These are phyloP conservation scores for Nakazawaea wyomingensis DNA, from an alignment of 805 yeast species.

Conservation along the genomic window DNA sequence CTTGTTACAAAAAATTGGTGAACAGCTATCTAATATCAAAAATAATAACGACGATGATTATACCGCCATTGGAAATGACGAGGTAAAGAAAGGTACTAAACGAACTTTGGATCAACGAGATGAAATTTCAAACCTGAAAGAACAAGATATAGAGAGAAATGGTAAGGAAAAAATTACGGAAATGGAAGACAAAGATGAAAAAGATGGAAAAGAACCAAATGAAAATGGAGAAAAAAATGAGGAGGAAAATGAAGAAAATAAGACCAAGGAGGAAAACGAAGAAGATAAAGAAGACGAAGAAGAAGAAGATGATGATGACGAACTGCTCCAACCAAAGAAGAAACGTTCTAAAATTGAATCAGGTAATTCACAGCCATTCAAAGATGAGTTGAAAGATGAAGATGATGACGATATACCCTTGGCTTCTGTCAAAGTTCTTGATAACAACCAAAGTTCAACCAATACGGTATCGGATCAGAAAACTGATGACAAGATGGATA, in stretches of 20 bases:
- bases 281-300: not conserved
- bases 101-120: not conserved
- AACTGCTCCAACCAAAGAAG: constrained; percentile 16
- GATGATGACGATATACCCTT: constrained; percentile 13
- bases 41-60: not conserved
- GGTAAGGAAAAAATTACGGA: not conserved
- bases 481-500: not conserved
- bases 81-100: not conserved
- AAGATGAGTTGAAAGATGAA: constrained; percentile 9
- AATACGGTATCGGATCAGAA: no score
- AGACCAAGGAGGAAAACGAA: no score
- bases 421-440: not conserved
- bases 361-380: constrained; percentile 8
- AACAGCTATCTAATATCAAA: constrained; percentile 5
- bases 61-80: not conserved
- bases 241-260: constrained; percentile 8
- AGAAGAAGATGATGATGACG: constrained; percentile 9
- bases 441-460: not conserved
- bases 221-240: not conserved
- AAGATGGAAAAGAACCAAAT: constrained; percentile 14
- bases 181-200: constrained; percentile 6
- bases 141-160: not conserved
- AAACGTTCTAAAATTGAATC: constrained; percentile 15
- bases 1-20: constrained; percentile 21
- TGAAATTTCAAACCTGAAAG: no score